These are phyloP conservation scores for Metschnikowia amazonensis DNA, from an alignment of 805 yeast species.

Conservation along the genomic window DNA sequence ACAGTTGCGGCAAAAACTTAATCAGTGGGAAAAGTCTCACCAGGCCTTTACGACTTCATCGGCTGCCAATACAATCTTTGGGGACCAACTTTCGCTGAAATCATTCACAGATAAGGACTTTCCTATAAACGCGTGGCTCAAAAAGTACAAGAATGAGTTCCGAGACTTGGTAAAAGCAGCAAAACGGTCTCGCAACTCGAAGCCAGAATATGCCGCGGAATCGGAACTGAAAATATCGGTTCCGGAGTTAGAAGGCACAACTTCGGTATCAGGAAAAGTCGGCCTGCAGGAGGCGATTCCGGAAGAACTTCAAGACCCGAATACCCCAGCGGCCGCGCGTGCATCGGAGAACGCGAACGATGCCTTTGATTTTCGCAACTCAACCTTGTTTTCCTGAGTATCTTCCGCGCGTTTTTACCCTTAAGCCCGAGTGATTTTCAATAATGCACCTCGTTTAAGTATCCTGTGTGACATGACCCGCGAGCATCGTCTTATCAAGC, in stretches of 20 bases:
- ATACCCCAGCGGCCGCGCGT: background rate
- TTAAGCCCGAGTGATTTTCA: slow-evolving; percentile 1
- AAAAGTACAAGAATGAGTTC: slow-evolving; percentile 38
- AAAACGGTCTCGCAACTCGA: slow-evolving; percentile 7
- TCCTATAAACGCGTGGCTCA: slow-evolving; percentile 43
- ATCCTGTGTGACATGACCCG: background rate
- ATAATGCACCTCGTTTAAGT: background rate
- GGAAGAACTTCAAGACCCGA: background rate
- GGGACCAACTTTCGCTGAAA: slow-evolving; percentile 25
- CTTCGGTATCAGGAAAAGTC: background rate
- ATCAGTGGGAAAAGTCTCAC: slow-evolving; percentile 61
- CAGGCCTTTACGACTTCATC: slow-evolving; percentile 25
- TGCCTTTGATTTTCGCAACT: slow-evolving; percentile 10
- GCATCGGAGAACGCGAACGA: background rate
- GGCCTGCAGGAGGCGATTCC: background rate
- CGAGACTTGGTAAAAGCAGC: slow-evolving; percentile 37
- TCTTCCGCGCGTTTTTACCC: slow-evolving; percentile 11
- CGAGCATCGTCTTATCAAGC: background rate
- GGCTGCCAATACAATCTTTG: slow-evolving; percentile 16
- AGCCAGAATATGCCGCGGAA: background rate
- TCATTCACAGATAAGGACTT: slow-evolving; percentile 45
- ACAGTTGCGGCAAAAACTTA: slow-evolving; percentile 52
- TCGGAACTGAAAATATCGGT: background rate
- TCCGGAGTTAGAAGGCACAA: background rate
- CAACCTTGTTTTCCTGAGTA: slow-evolving; percentile 9